A percentile compares a stretch with the other conserved stretches of the same genome.
phyloP scores from a whole-genome alignment of 2,329 filamentous ascomycete genomes.

The Trichoderma lentiforme region DNA sequence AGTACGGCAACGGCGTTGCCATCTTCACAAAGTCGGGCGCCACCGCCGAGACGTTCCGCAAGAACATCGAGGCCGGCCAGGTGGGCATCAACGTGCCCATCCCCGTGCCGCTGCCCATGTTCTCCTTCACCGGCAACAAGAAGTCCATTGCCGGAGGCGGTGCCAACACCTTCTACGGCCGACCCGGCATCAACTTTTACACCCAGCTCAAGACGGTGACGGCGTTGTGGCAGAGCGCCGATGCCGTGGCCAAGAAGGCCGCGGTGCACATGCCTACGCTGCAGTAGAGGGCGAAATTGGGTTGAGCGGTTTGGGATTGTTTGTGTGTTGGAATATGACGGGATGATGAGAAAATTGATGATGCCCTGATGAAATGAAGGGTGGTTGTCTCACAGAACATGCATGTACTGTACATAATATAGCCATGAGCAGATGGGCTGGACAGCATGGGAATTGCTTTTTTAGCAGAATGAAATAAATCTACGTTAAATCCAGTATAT shows the following conservation, averaged over 20 bases:
- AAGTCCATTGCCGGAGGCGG: constrained; percentile 89
- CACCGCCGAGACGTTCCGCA: constrained; percentile 74
- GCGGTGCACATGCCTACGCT: constrained; percentile 77
- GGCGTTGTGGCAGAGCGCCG: constrained; percentile 80
- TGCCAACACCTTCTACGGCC: constrained; percentile 91
- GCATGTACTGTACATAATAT: background rate
- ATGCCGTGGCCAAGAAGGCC: constrained; percentile 81
- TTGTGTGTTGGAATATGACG: background rate
- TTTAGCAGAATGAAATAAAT: background rate
- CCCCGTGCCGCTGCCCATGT: constrained; percentile 67
- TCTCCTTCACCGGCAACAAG: constrained; percentile 76
- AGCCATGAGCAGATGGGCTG: background rate
- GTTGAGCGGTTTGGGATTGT: background rate
- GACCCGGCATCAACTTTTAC: constrained; percentile 89
- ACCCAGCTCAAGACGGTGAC: constrained; percentile 98
- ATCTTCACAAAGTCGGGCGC: constrained; percentile 79
- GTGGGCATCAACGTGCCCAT: constrained; percentile 84
- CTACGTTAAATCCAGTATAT: background rate
- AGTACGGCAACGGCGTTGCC: constrained; percentile 82
- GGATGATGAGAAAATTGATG: background rate
- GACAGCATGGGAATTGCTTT: background rate
- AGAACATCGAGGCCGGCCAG: constrained; percentile 79
- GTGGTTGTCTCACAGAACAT: background rate
- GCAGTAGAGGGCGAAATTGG: background rate
- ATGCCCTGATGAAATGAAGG: background rate